Evolutionary conservation across 2,329 filamentous ascomycete genomes (phyloP).

Genomic region (Madurella fahalii): DNA sequence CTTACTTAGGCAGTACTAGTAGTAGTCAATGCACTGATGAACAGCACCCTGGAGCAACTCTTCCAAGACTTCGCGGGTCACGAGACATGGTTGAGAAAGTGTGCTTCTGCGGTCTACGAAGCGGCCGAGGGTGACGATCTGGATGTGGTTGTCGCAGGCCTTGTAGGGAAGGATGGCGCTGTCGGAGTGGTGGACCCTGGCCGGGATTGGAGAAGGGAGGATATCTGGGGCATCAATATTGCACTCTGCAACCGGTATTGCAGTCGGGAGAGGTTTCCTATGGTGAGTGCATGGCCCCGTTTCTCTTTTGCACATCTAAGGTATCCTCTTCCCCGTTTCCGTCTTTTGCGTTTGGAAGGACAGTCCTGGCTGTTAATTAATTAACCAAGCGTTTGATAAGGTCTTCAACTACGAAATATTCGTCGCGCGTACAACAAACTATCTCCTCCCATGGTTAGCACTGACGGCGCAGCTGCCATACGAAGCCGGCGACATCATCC

Average conservation of each 20-base stretch:
- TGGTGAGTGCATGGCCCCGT: not conserved
- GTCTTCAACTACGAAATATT: slow-evolving; percentile 12
- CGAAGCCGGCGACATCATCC: not conserved
- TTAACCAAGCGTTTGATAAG: not conserved
- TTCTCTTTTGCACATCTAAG: not conserved
- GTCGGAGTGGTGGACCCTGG: not conserved
- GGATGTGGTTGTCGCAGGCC: not conserved
- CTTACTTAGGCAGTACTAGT: no score
- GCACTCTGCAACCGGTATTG: not conserved
- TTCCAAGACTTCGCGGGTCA: not conserved
- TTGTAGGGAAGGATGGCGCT: not conserved
- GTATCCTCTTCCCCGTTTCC: no score
- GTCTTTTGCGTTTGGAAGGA: no score
- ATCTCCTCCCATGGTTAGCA: slow-evolving; percentile 9
- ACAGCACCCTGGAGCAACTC: not conserved
- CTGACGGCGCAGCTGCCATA: slow-evolving; percentile 10
- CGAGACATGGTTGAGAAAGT: not conserved
- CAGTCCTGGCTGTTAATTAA: no score
- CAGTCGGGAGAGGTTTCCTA: not conserved
- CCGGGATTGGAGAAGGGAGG: not conserved
- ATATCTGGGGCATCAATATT: not conserved
- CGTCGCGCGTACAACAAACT: slow-evolving; percentile 7
- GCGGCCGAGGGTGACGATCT: not conserved
- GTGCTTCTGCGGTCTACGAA: not conserved
- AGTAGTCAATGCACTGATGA: no score